These are phyloP conservation scores for Camelina hispida DNA, from an alignment of 345 rosid species.

Conservation along the genomic window DNA sequence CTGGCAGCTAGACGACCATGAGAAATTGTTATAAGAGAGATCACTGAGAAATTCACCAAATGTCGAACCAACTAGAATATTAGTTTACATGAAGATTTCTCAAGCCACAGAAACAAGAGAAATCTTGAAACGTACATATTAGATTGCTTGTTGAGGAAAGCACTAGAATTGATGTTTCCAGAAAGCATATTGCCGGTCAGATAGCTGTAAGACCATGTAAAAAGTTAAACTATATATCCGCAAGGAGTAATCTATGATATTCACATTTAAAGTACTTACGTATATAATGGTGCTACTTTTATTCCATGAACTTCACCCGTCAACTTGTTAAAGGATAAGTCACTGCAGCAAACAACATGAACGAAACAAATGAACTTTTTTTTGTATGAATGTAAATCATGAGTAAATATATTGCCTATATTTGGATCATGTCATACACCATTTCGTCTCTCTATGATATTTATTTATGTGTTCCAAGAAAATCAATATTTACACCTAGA, in stretches of 20 bases:
- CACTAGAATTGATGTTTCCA: slow-evolving; percentile 15
- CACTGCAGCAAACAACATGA: slow-evolving; percentile 30
- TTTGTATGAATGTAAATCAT: not conserved
- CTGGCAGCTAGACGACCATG: slow-evolving; percentile 27
- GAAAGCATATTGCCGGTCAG: slow-evolving; percentile 40
- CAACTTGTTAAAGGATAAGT: slow-evolving; percentile 41
- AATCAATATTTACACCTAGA: no score
- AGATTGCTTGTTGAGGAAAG: not conserved
- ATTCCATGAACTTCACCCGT: slow-evolving; percentile 23
- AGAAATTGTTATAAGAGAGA: slow-evolving; percentile 41
- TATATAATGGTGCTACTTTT: not conserved
- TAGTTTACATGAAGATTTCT: not conserved
- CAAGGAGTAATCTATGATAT: not conserved
- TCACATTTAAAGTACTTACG: slow-evolving; percentile 21
- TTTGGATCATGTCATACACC: not conserved
- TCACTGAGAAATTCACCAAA: slow-evolving; percentile 34
- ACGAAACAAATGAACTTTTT: not conserved
- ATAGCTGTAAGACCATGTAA: slow-evolving; percentile 32
- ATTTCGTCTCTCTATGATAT: no score
- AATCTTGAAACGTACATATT: slow-evolving; percentile 29
- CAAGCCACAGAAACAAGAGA: slow-evolving; percentile 4
- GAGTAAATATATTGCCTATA: not conserved
- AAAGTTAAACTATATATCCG: not conserved
- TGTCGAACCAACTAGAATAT: not conserved
- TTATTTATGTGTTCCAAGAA: no score